Evolutionary conservation across 306 rosid species (phyloP), one percentile per base, ranked within the genome.

Genomic region (Clitoria ternatea): DNA sequence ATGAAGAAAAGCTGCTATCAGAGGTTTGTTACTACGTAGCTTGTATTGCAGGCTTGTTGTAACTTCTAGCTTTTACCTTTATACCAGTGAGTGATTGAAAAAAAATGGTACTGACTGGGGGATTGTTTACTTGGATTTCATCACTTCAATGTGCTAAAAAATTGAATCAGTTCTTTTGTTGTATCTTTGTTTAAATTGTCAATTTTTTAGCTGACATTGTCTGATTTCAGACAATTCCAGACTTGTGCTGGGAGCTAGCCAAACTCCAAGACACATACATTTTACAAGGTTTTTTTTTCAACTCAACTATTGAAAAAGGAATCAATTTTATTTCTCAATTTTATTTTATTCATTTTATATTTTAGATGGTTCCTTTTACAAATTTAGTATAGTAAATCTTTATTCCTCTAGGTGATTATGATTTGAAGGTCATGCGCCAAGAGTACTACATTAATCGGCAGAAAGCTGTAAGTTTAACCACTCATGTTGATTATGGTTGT

Each of bases 391-490:
- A 44, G 20, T 67, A 70, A 23, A 63, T 76, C 24, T 52, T 50
- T 83, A 63, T 33, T 74, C 60, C 53, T 76, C 33, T 84, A 94
- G 99, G 99, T 78, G 99, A 94, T 80, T 94, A 94, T 83, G 99
- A 94, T 80, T 84, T 94, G 80, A 94, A 94, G 85, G 96, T 94
- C 85, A 87, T 91, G 96, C 92, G 99, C 67, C 99, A 94, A 80
- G 97, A 94, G 85, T 87, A 83, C 80, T 94, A 94, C 62, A 91
- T 94, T 71, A 88, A 83, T 62, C 72, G 88, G 57, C 99, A 94
- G 75, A 94, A 91, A 89, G 83, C 92, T 52, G 99, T 94, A 91
- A 53, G 79, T 48, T 72, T 59, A 61, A 14, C 77, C 35, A 27
- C 63, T 73, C 53, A 45, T 71, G 64, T 62, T 40, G 11, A 20